Percentiles rank a stretch among this genome's conserved stretches.
Conservation (phyloP, 768 basidiomycete species). For the Suillus cothurnatus region DNA sequence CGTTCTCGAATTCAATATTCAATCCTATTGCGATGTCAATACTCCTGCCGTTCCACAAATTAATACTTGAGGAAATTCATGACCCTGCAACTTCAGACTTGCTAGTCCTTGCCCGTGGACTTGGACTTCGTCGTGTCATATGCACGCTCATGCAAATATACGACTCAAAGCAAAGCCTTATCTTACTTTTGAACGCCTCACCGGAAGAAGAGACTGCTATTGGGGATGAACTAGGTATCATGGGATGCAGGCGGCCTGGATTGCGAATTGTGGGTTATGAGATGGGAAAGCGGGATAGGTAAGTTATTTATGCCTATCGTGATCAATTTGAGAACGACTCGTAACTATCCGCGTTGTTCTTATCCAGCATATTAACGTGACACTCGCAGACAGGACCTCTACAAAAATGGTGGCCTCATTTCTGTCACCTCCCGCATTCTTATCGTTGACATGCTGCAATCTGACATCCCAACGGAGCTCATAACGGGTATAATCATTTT, state of each 20-base stretch:
- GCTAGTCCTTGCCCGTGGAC: slow-evolving; percentile 82
- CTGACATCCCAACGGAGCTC: slow-evolving; percentile 79
- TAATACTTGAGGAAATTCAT: slow-evolving; percentile 67
- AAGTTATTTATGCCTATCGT: slow-evolving; percentile 21
- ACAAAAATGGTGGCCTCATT: slow-evolving; percentile 86
- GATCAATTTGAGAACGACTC: not conserved
- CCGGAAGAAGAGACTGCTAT: slow-evolving; percentile 90
- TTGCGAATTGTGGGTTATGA: slow-evolving; percentile 84
- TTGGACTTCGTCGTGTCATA: slow-evolving; percentile 82
- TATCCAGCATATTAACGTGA: slow-evolving; percentile 4
- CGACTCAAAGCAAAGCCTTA: slow-evolving; percentile 79
- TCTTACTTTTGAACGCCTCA: slow-evolving; percentile 82
- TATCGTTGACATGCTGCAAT: slow-evolving; percentile 91
- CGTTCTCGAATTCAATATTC: too few relatives aligned
- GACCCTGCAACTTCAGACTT: slow-evolving; percentile 76
- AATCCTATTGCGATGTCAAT: slow-evolving; percentile 2
- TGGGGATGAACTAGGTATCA: slow-evolving; percentile 88
- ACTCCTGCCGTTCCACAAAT: slow-evolving; percentile 67
- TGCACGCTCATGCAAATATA: slow-evolving; percentile 93
- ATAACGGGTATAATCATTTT: slow-evolving; percentile 90
- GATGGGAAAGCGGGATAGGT: slow-evolving; percentile 79
- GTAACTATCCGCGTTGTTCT: not conserved
- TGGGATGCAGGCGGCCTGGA: slow-evolving; percentile 89
- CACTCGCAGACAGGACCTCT: slow-evolving; percentile 72
- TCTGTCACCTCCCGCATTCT: slow-evolving; percentile 94